A percentile compares a stretch with the other conserved stretches of the same genome.
These are phyloP conservation scores for Nitzschia sp. DNA, from an alignment of 108 stramenopile species.

Conservation along the genomic window DNA sequence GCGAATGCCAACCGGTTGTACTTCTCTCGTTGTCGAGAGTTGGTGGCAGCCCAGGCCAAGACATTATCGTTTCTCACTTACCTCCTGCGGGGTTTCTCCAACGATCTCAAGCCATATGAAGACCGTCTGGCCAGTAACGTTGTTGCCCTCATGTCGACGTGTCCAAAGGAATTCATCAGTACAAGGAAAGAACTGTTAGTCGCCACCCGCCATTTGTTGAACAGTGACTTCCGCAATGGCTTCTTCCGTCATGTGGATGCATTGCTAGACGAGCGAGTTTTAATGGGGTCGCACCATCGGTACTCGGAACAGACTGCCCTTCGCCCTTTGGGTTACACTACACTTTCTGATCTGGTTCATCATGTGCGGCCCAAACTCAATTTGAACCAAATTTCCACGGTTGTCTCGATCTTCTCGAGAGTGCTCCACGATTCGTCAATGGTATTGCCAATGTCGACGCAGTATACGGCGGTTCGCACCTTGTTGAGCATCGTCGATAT, in stretches of 20 bases:
- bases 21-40: conserved; percentile 55
- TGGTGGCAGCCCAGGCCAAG: conserved; percentile 88
- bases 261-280: conserved; percentile 87
- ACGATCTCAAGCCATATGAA: conserved; percentile 82
- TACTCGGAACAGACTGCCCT: conserved; percentile 65
- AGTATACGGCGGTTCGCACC: conserved; percentile 85
- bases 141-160: conserved; percentile 78
- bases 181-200: conserved; percentile 89
- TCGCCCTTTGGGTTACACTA: conserved; percentile 88
- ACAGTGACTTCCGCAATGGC: conserved; percentile 89
- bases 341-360: conserved; percentile 90
- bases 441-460: conserved; percentile 81
- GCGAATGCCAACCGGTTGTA: conserved; percentile 46
- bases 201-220: conserved; percentile 90
- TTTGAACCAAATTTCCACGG: conserved; percentile 82
- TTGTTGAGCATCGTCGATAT: conserved; percentile 88
- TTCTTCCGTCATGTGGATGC: conserved; percentile 87
- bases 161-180: conserved; percentile 78
- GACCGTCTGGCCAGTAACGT: conserved; percentile 78
- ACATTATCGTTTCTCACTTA: conserved; percentile 91
- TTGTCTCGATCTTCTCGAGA: conserved; percentile 85
- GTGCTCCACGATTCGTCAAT: conserved; percentile 82
- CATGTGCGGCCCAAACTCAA: conserved; percentile 75
- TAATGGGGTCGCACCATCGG: conserved; percentile 53
- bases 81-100: conserved; percentile 75